These are phyloP conservation scores for Trametes pubescens DNA, from an alignment of 1,284 basidiomycete genomes.

Conservation along the genomic window DNA sequence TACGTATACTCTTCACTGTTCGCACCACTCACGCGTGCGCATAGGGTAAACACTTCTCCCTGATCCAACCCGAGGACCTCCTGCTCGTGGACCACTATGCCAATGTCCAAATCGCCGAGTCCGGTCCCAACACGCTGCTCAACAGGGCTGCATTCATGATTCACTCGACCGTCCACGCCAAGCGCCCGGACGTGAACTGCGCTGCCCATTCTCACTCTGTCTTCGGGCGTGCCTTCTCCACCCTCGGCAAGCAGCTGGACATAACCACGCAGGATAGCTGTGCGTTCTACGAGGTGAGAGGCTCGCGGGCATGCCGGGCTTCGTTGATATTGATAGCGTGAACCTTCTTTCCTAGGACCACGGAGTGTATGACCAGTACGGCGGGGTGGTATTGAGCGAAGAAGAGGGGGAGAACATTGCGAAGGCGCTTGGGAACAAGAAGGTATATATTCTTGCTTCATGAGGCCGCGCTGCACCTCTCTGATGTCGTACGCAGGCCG, in stretches of 20 bases:
- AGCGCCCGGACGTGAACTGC: slow-evolving; percentile 67
- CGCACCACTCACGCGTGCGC: too few relatives aligned
- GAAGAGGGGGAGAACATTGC: slow-evolving; percentile 68
- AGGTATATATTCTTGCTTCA: slow-evolving; percentile 42
- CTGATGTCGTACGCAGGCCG: slow-evolving; percentile 18
- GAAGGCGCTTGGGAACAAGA: slow-evolving; percentile 56
- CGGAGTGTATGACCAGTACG: slow-evolving; percentile 31
- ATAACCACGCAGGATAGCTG: slow-evolving; percentile 55
- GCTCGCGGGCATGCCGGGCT: background rate
- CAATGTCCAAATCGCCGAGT: slow-evolving; percentile 52
- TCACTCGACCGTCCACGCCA: slow-evolving; percentile 64
- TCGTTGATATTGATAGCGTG: background rate
- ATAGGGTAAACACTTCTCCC: slow-evolving; percentile 53
- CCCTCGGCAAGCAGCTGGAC: slow-evolving; percentile 64
- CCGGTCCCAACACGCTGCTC: slow-evolving; percentile 49
- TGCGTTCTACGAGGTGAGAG: slow-evolving; percentile 18
- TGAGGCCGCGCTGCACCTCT: background rate
- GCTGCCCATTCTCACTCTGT: slow-evolving; percentile 72
- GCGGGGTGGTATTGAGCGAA: slow-evolving; percentile 65
- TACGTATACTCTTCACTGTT: background rate
- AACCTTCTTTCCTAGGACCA: slow-evolving; percentile 1
- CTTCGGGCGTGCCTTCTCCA: slow-evolving; percentile 69
- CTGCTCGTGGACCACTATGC: slow-evolving; percentile 59
- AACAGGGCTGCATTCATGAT: slow-evolving; percentile 60
- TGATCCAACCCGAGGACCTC: slow-evolving; percentile 55